Base-by-base conservation (phyloP, 2,329 filamentous ascomycete genomes). In the Pleochaeta shiraiana region DNA sequence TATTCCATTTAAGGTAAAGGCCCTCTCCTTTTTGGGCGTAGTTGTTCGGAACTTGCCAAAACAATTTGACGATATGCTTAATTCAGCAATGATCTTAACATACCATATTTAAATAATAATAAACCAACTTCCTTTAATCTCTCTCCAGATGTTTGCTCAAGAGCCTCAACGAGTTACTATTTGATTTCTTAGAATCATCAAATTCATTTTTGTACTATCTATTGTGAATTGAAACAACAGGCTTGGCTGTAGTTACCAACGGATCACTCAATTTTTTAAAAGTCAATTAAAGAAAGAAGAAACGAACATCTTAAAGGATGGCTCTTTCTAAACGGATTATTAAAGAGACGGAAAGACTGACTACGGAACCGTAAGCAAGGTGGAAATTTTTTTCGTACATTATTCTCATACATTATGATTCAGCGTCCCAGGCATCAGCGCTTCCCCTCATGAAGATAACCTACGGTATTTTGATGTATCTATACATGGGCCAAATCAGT, bases 391-490 rank as follows among this genome's bases (percentile, higher is more conserved):
- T 5, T 43, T 19, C 39, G 21, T 43, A 43, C 1, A 43, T 43
- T n/a, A 43, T 19, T 43, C 7, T 43, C 39, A 19, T 19, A 43
- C 14, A n/a, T 43, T 43, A 14, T 19, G 21, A 43, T n/a, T 19
- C 72, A 96, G 91, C 68, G 93, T 98, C 34, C 90, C 92, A 33
- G 93, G 93, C 67, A 98, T 98, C 77, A 95, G 89, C 72, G 93
- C 93, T 62, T 80, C 95, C 63, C 95, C 95, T 61, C 93, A 97
- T 75, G 90, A 96, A 71, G 93, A 98, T 71, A 98, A 98, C 76
- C 83, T 97, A 65, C 84, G 93, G 70, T 98, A 98, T 77, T 98
- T 98, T 72, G 95, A 98, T 74, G 95, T 98, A 70, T 90, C 88
- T 71, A 96, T 98, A 73, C 86, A 96, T 73, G 92, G 92, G 5